Base-by-base conservation (phyloP, 805 yeast species). In the Kazachstania taianensis region DNA sequence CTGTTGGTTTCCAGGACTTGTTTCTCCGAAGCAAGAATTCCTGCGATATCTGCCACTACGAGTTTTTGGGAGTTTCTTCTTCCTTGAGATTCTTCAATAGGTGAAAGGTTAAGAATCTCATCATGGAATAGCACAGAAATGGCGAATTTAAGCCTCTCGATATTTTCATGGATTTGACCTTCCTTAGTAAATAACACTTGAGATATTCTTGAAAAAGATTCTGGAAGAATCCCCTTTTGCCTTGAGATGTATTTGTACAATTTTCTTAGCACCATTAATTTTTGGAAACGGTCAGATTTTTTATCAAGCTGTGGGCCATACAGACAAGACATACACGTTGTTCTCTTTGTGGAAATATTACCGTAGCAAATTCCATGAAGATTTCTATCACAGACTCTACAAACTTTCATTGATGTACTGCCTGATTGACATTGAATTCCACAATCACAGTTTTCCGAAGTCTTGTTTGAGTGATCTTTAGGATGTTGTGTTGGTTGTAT, bases 321-420 rank as follows among this genome's bases (percentile, higher is more conserved):
- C 17, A 55, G 39, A 36, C 67, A 57, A 1, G 48, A 30, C 31
- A 56, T 36, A 37, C 62, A 62, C 38, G 46, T 37, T 23, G 7
- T 15, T 10, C 50, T 28, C 8, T 9, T 22, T 7, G 43, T 20
- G 15, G 44, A 18, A 18, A 33, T 30, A 26, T 44, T 49, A 5
- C 63, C 67, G 41, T 65, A 65, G 31, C 67, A 65, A 10, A 49
- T 40, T 0, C 57, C 48, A 41, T 65, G 69, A 5, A 64, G 46
- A 7, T 28, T 20, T 25, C 48, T 45, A 5, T 40, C 41, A 42
- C 72, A 67, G 2, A 37, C 32, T 7, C 43, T 42, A 37, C 72
- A 67, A 12, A 33, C 28, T 30, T 41, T 38, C 5, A 38, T 38
- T 22, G 29, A 32, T n/a, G 41, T 42, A 6, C 36, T 41, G 4